Evolutionary conservation across 2,329 filamentous ascomycete genomes (phyloP), one percentile per base, ranked within the genome.

Genomic region (Neofusicoccum ribis): DNA sequence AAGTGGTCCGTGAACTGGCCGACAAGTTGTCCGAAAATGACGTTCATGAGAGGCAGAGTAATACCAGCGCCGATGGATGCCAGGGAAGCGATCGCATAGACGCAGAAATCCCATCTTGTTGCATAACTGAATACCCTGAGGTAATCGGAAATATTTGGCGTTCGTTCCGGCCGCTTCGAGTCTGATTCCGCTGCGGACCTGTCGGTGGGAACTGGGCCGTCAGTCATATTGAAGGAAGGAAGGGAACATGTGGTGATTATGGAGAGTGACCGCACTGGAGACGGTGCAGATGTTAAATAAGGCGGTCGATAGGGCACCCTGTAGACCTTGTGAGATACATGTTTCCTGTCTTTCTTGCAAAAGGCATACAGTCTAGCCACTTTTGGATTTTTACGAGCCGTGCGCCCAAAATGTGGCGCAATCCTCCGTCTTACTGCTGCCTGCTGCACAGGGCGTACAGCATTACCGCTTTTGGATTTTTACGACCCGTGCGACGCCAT

Each of bases 391-490:
- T 31, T 31, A 31, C 27, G 27, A 31, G 27, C 27, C 27, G 27
- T 31, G 27, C 27, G 6, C 5, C 27, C 15, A n/a, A 14, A 17
- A 8, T 37, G 49, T 20, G 12, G 11, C 14, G 14, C 11, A 15
- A 52, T 9, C 20, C 20, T 23, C 20, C 20, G 20, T 23, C 20
- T 52, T 31, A 34, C 49, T 3, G 12, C 49, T 31, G n/a, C 23
- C 17, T 27, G 36, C 17, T 31, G 36, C 36, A 23, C 17, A 1
- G 17, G 52, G 27, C 52, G 37, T 43, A 43, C n/a, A 17, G 49
- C 36, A 43, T 58, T 58, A 58, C 52, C 52, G 36, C 52, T 58
- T 58, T 58, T 15, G 52, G 52, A 9, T 31, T 58, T 47, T 43
- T 44, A 58, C 52, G 52, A 58, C 14, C 49, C 31, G 49, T 52